Conservation (phyloP, 2,329 filamentous ascomycete genomes). For the Delphinella strobiligena region DNA sequence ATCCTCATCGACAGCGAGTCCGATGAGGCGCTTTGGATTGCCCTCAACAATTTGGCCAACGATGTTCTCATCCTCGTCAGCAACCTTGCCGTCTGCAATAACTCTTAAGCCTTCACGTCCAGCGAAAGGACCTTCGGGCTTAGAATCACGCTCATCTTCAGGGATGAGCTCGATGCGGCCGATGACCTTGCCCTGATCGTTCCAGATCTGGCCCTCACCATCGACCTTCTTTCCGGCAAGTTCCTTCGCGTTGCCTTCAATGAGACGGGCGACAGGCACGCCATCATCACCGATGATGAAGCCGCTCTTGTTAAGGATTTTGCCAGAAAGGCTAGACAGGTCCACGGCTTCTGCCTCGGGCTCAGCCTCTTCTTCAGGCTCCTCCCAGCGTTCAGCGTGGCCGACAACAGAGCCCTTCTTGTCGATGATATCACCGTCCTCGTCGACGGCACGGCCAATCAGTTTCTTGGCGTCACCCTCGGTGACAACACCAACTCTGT, state of each 20-base stretch:
- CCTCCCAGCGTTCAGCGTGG: conserved; percentile 45
- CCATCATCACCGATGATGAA: conserved; percentile 39
- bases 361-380: conserved; percentile 50
- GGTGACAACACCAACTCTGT: conserved; percentile 35
- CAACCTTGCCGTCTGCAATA: conserved; percentile 35
- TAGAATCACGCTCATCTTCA: conserved; percentile 47
- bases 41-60: conserved; percentile 45
- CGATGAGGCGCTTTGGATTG: conserved; percentile 47
- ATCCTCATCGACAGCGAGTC: conserved; percentile 49
- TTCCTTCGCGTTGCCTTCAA: conserved; percentile 53
- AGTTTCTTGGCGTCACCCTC: conserved; percentile 41
- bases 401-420: conserved; percentile 42
- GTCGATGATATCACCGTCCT: conserved; percentile 41
- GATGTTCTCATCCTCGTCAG: conserved; percentile 38
- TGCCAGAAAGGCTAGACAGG: conserved; percentile 34
- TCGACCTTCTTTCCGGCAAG: conserved; percentile 59
- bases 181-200: conserved; percentile 59
- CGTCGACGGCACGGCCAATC: conserved; percentile 37
- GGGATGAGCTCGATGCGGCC: conserved; percentile 57
- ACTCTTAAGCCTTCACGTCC: conserved; percentile 38
- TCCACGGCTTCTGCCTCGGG: conserved; percentile 30
- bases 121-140: conserved; percentile 39
- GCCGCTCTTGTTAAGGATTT: conserved; percentile 38
- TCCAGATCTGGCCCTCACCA: conserved; percentile 59
- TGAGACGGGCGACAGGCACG: conserved; percentile 47